Evolutionary conservation across 2,329 filamentous ascomycete species (phyloP).

Genomic region (Stachybotrys elegans): DNA sequence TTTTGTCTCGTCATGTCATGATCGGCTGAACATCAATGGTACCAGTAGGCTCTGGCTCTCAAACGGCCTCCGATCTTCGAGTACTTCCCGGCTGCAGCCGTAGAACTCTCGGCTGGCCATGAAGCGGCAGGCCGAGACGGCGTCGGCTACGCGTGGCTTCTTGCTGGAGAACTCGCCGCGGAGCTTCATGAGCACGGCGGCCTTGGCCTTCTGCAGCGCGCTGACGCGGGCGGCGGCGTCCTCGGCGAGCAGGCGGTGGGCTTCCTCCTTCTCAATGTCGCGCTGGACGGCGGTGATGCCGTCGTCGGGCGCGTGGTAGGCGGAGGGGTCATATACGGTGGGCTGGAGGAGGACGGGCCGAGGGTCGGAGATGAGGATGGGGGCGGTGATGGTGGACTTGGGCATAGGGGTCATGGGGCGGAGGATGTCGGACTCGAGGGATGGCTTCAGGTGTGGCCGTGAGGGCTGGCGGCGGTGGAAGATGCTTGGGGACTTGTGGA

Average conservation of each 20-base stretch:
- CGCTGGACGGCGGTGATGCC: conserved; percentile 54
- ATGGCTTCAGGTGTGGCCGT: conserved; percentile 16
- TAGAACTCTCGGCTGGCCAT: conserved; percentile 24
- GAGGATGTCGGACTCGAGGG: conserved; percentile 17
- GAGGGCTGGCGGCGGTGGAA: conserved; percentile 17
- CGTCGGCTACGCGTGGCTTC: conserved; percentile 25
- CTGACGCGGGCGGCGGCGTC: conserved; percentile 49
- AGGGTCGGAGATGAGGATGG: conserved; percentile 43
- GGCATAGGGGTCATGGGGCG: conserved; percentile 23
- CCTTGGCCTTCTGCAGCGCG: conserved; percentile 54
- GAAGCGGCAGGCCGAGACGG: conserved; percentile 27
- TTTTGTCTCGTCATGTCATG: conserved; percentile 13
- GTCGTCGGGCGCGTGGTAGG: conserved; percentile 24
- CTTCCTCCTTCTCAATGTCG: conserved; percentile 51
- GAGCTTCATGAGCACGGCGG: conserved; percentile 55
- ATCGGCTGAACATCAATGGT: conserved; percentile 54
- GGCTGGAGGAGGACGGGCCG: conserved; percentile 52
- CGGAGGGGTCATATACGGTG: conserved; percentile 48
- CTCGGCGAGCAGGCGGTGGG: conserved; percentile 51
- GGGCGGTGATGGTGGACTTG: conserved; percentile 39
- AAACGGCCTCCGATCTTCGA: conserved; percentile 40
- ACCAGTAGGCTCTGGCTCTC: conserved; percentile 51
- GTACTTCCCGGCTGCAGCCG: conserved; percentile 26
- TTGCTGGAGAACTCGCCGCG: conserved; percentile 42
- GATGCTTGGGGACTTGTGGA: conserved; percentile 11